Percentiles rank a stretch among this genome's conserved stretches.
Evolutionary conservation across 2,329 filamentous ascomycete genomes (phyloP).

Genomic region (Tolypocladium amazonense): DNA sequence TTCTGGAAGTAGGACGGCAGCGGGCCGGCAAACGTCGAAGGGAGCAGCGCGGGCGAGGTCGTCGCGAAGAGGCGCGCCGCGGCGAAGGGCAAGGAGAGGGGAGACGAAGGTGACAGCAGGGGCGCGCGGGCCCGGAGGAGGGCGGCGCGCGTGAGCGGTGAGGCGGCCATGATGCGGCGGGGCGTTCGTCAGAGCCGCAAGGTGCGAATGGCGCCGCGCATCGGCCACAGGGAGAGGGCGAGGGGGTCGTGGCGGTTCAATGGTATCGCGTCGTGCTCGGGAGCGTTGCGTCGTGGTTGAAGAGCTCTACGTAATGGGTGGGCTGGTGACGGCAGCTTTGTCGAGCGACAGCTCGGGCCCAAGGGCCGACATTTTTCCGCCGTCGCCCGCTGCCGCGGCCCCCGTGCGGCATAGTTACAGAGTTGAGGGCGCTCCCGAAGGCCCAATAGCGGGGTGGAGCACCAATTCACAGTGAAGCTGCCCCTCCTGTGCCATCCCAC

Average conservation of each 20-base stretch:
- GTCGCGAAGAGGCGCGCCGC: slow-evolving; percentile 18
- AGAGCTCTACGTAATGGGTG: background rate
- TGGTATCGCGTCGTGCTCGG: background rate
- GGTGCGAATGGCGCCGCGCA: slow-evolving; percentile 4
- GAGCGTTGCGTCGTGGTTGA: background rate
- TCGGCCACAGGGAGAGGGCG: background rate
- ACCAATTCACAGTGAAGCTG: slow-evolving; percentile 6
- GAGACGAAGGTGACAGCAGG: slow-evolving; percentile 6
- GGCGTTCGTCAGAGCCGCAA: slow-evolving; percentile 5
- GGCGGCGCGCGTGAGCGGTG: slow-evolving; percentile 13
- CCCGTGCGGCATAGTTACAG: no score
- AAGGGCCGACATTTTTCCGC: slow-evolving; percentile 1
- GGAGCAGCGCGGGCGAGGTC: slow-evolving; percentile 20
- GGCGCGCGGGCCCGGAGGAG: slow-evolving; percentile 2
- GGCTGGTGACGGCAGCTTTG: background rate
- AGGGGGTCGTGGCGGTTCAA: background rate
- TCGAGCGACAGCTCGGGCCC: background rate
- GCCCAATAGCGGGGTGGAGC: background rate
- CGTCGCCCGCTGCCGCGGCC: background rate
- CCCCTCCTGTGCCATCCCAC: slow-evolving; percentile 2
- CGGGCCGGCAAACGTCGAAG: slow-evolving; percentile 16
- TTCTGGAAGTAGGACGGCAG: slow-evolving; percentile 72
- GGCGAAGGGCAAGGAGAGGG: slow-evolving; percentile 7
- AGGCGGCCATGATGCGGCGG: slow-evolving; percentile 13
- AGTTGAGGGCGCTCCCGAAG: no score